phyloP scores from a whole-genome alignment of 805 yeast species.

The Sugiyamaella chiloensis region DNA sequence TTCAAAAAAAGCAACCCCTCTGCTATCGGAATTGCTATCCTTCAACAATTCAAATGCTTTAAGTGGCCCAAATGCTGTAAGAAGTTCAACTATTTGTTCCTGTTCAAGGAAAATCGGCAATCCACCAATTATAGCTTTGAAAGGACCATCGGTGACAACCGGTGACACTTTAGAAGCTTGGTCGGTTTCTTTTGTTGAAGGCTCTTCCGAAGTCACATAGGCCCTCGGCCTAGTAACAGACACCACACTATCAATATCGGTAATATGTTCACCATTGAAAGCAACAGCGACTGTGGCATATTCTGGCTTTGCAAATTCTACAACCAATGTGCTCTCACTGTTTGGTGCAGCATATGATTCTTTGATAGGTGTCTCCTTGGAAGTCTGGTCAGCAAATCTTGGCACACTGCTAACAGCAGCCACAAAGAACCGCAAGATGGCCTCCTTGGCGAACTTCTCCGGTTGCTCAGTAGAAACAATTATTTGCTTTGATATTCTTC shows the following conservation, averaged over 20 bases:
- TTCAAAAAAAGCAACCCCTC: constrained; percentile 59
- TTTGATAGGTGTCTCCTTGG: constrained; percentile 1
- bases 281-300: constrained; percentile 56
- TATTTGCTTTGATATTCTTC: not conserved
- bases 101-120: constrained; percentile 44
- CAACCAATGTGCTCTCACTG: constrained; percentile 32
- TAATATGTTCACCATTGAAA: constrained; percentile 33
- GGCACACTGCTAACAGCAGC: not conserved
- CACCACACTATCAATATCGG: constrained; percentile 6
- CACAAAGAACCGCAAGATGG: not conserved
- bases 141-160: constrained; percentile 27
- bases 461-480: not conserved
- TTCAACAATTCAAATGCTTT: constrained; percentile 42
- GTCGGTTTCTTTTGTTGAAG: constrained; percentile 14
- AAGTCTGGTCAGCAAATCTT: not conserved
- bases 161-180: constrained; percentile 14
- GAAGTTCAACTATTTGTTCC: constrained; percentile 41
- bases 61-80: constrained; percentile 42
- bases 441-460: constrained; percentile 4
- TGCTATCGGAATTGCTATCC: constrained; percentile 44
- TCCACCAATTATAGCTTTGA: constrained; percentile 47
- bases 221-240: constrained; percentile 42
- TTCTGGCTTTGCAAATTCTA: constrained; percentile 50
- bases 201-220: constrained; percentile 38
- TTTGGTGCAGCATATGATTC: constrained; percentile 4